Evolutionary conservation across 345 rosid genomes (phyloP), one percentile per base, ranked within the genome.

Genomic region (Arabidopsis suecica): DNA sequence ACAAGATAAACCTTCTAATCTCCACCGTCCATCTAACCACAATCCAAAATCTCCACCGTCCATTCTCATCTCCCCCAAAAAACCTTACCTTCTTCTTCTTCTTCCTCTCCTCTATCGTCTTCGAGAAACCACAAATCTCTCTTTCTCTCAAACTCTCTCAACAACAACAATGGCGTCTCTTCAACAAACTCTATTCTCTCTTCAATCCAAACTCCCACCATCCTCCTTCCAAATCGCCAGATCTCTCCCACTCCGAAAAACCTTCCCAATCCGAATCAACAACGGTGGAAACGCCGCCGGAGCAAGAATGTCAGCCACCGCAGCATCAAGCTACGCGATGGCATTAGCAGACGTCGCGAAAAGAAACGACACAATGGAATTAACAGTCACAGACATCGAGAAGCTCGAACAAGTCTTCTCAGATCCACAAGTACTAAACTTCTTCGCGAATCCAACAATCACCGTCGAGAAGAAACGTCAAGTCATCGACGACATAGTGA

Each of bases 321-420:
- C 84, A 0, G 88, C 95, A 3, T 59, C 80, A 32, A 91, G 88
- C 77, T 94, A 91, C 85, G 97, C 96, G n/a, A 34, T 76, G 20
- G 97, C 97, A 1, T 78, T 94, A 0, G 91, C 88, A 16, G 97
- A 91, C 57, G 75, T 91, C 3, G 97, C 98, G 41, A 82, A 78
- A 45, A 68, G 86, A 34, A 90, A 82, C 86, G 71, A 84, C 59
- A 77, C 89, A 8, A 82, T 94, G 12, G 95, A 91, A 1, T 13
- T 83, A 28, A 94, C 96, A 81, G 47, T 83, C 78, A 74, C 88
- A 7, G 98, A 91, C 85, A 59, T 91, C 7, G 96, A 89, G 40
- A 91, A 88, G 78, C 75, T 91, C 56, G 97, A 90, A 16, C 77
- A 82, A 10, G 33, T 90, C n/a, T 94, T 94, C 87, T 66, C 87